Conservation (phyloP, 1,139 yeast genomes). For the Meyerozyma elateridarum region DNA sequence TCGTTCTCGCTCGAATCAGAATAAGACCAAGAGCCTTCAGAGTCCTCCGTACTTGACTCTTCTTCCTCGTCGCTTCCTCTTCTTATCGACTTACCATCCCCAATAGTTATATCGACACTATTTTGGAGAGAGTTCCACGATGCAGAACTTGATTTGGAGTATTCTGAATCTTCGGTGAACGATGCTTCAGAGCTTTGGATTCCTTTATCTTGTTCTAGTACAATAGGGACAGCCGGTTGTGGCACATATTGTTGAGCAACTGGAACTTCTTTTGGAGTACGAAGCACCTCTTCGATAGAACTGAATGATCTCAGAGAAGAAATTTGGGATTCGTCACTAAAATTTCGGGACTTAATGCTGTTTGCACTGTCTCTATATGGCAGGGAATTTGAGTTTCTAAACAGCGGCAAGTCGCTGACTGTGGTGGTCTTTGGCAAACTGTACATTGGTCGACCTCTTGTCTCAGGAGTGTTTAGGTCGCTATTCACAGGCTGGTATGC, state of each 20-base stretch:
- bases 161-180: no score
- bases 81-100: not conserved
- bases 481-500: no score
- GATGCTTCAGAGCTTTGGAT: no score
- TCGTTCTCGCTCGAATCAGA: slow-evolving; percentile 1
- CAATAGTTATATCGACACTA: slow-evolving; percentile 25
- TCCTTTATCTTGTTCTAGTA: slow-evolving; percentile 4
- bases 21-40: not conserved
- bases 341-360: slow-evolving; percentile 15
- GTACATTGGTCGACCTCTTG: not conserved
- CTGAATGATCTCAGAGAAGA: slow-evolving; percentile 38
- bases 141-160: no score
- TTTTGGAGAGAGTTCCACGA: slow-evolving; percentile 38
- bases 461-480: no score
- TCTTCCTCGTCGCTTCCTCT: not conserved
- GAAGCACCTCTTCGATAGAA: slow-evolving; percentile 29
- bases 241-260: slow-evolving; percentile 11
- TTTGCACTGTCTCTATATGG: slow-evolving; percentile 4
- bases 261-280: slow-evolving; percentile 6
- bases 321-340: slow-evolving; percentile 36
- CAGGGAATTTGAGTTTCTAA: not conserved
- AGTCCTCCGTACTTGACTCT: not conserved
- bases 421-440: slow-evolving; percentile 3
- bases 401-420: not conserved
- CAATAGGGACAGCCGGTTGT: slow-evolving; percentile 3